phyloP scores from a whole-genome alignment of 257 asterid species.

The Gentiana macrophylla region DNA sequence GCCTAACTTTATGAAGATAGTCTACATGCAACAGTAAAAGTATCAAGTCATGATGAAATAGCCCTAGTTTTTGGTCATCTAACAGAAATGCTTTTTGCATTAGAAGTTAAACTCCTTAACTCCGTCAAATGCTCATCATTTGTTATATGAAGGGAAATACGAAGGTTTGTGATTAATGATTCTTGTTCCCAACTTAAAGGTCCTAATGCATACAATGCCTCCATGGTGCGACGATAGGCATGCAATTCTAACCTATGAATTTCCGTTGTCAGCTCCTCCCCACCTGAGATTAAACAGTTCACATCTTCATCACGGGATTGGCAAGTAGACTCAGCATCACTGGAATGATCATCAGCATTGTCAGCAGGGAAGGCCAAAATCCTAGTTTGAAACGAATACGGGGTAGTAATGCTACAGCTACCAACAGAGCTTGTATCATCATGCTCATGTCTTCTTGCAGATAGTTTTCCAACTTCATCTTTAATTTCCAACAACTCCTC shows the following conservation, averaged over 20 bases:
- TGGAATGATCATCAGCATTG: slow-evolving; percentile 13
- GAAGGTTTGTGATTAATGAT: slow-evolving; percentile 38
- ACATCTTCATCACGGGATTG: slow-evolving; percentile 10
- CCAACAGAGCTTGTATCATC: slow-evolving; percentile 30
- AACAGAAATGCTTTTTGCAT: slow-evolving; percentile 14
- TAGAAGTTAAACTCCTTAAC: slow-evolving; percentile 34
- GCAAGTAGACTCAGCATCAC: slow-evolving; percentile 38
- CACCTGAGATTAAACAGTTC: slow-evolving; percentile 5
- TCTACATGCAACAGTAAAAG: slow-evolving; percentile 7
- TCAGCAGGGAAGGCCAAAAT: slow-evolving; percentile 5
- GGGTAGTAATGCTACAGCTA: slow-evolving; percentile 20
- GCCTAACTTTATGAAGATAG: slow-evolving; percentile 5
- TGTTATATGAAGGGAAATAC: slow-evolving; percentile 41
- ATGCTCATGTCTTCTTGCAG: slow-evolving; percentile 9
- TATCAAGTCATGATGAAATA: background rate
- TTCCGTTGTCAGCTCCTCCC: slow-evolving; percentile 20
- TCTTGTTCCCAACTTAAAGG: slow-evolving; percentile 50
- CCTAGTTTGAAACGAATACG: slow-evolving; percentile 13
- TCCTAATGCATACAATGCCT: slow-evolving; percentile 44
- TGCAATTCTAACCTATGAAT: slow-evolving; percentile 39
- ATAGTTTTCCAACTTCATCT: slow-evolving; percentile 3
- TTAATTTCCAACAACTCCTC: slow-evolving; percentile 7
- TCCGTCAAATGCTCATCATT: slow-evolving; percentile 41
- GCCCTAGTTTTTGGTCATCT: slow-evolving; percentile 15
- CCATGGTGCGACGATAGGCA: slow-evolving; percentile 41